These are phyloP conservation scores for Jackrogersella minutella DNA, from an alignment of 495 filamentous ascomycete species.

Conservation along the genomic window DNA sequence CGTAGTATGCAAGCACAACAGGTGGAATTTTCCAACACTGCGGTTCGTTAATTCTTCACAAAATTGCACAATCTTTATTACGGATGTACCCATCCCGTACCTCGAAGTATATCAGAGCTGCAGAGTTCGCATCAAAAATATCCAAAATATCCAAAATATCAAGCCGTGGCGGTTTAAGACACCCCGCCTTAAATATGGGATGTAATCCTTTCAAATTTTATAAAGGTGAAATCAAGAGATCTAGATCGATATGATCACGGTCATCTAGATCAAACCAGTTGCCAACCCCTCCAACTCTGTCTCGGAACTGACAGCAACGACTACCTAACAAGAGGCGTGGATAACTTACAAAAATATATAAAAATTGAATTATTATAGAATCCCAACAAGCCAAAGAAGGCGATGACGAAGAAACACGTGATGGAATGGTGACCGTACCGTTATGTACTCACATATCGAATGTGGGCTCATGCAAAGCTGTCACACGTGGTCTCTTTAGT, in stretches of 20 bases:
- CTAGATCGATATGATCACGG: slow-evolving; percentile 22
- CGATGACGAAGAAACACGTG: slow-evolving; percentile 20
- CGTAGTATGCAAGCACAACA: not conserved
- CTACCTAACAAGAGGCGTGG: too few relatives aligned
- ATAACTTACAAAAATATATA: too few relatives aligned
- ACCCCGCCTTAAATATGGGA: slow-evolving; percentile 8
- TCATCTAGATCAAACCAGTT: slow-evolving; percentile 12
- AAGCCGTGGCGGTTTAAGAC: slow-evolving; percentile 9
- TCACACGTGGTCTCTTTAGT: slow-evolving; percentile 28
- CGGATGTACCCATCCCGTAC: slow-evolving; percentile 14
- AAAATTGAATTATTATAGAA: too few relatives aligned
- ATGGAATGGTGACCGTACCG: slow-evolving; percentile 12
- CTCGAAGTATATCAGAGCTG: not conserved
- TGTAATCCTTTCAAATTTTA: not conserved
- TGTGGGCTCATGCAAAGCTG: slow-evolving; percentile 21
- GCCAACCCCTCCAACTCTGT: not conserved
- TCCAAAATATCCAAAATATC: too few relatives aligned
- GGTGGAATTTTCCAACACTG: not conserved
- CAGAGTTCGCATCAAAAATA: not conserved
- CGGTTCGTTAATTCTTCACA: slow-evolving; percentile 19
- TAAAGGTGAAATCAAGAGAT: slow-evolving; percentile 20
- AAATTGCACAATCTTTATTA: not conserved
- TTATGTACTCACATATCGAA: not conserved
- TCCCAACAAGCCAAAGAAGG: not conserved
- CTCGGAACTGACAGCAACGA: too few relatives aligned